These are phyloP conservation scores for Termitomyces sp. DNA, from an alignment of 768 basidiomycete species.

Conservation along the genomic window DNA sequence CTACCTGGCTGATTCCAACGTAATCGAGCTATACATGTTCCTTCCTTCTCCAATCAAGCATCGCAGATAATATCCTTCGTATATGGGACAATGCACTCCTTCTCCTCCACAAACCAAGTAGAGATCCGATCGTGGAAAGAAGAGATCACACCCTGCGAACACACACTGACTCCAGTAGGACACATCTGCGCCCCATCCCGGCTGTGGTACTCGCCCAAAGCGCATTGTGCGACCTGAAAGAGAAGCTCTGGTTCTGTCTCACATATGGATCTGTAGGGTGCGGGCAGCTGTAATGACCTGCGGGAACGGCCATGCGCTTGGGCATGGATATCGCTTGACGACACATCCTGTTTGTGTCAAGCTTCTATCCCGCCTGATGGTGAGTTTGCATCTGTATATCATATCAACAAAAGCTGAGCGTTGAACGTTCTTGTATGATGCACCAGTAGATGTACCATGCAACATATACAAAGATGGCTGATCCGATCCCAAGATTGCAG, in stretches of 20 bases:
- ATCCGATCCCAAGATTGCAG: too few species aligned
- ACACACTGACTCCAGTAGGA: slow-evolving; percentile 46
- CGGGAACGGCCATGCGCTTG: slow-evolving; percentile 87
- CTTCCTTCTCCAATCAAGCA: too few species aligned
- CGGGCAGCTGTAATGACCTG: slow-evolving; percentile 10
- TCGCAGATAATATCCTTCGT: too few species aligned
- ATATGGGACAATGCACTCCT: slow-evolving; percentile 65
- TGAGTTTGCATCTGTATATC: too few species aligned
- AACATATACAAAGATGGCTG: too few species aligned
- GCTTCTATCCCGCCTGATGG: too few species aligned
- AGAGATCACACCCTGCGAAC: slow-evolving; percentile 86
- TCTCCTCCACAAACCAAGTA: slow-evolving; percentile 78
- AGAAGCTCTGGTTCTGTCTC: slow-evolving; percentile 86
- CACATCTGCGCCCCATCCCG: slow-evolving; percentile 37
- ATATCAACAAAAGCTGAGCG: too few species aligned
- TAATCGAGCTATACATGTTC: too few species aligned
- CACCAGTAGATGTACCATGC: too few species aligned
- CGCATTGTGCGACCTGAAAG: slow-evolving; percentile 73
- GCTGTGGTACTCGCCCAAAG: slow-evolving; percentile 76
- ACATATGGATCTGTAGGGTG: too few species aligned
- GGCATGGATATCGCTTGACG: slow-evolving; percentile 63
- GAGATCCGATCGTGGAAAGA: slow-evolving; percentile 94
- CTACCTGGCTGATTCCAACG: too few species aligned
- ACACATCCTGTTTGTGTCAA: slow-evolving; percentile 42
- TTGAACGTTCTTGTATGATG: too few species aligned